These are phyloP conservation scores for Xylona heveae DNA, from an alignment of 495 filamentous ascomycete species.

Conservation along the genomic window DNA sequence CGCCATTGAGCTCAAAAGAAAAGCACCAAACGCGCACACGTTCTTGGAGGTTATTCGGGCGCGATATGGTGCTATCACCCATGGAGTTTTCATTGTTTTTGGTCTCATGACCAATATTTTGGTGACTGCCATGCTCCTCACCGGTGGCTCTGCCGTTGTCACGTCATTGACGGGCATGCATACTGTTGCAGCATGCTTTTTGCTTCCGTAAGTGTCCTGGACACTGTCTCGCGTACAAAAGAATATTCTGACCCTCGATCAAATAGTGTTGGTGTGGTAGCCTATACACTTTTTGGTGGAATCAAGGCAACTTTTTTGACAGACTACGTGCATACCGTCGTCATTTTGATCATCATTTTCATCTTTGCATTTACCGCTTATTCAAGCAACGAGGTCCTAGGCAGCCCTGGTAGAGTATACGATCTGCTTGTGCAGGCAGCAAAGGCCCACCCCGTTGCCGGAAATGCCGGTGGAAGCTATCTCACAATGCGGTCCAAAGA, in stretches of 20 bases:
- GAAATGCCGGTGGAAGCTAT: slow-evolving; percentile 72
- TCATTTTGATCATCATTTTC: slow-evolving; percentile 76
- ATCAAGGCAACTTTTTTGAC: slow-evolving; percentile 59
- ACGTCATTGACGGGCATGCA: slow-evolving; percentile 68
- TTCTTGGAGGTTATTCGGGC: slow-evolving; percentile 31
- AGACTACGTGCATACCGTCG: slow-evolving; percentile 74
- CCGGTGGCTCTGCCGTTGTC: slow-evolving; percentile 76
- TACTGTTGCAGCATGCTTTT: slow-evolving; percentile 75
- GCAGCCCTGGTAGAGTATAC: slow-evolving; percentile 63
- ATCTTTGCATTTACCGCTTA: slow-evolving; percentile 80
- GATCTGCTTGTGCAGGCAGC: slow-evolving; percentile 57
- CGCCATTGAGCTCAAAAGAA: slow-evolving; percentile 78
- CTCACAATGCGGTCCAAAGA: slow-evolving; percentile 76
- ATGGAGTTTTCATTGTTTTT: slow-evolving; percentile 27
- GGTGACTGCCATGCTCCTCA: slow-evolving; percentile 80
- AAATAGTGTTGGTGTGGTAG: slow-evolving; percentile 30
- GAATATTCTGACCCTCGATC: not conserved
- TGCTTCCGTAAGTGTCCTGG: too few species aligned
- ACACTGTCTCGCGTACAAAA: slow-evolving; percentile 25
- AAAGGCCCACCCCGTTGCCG: slow-evolving; percentile 50
- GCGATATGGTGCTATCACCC: slow-evolving; percentile 28
- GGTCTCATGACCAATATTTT: slow-evolving; percentile 31
- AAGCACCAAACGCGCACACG: slow-evolving; percentile 33
- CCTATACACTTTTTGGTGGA: slow-evolving; percentile 50
- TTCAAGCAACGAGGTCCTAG: slow-evolving; percentile 50